These are phyloP conservation scores for Lotus japonicus DNA, from an alignment of 306 rosid species.

Conservation along the genomic window DNA sequence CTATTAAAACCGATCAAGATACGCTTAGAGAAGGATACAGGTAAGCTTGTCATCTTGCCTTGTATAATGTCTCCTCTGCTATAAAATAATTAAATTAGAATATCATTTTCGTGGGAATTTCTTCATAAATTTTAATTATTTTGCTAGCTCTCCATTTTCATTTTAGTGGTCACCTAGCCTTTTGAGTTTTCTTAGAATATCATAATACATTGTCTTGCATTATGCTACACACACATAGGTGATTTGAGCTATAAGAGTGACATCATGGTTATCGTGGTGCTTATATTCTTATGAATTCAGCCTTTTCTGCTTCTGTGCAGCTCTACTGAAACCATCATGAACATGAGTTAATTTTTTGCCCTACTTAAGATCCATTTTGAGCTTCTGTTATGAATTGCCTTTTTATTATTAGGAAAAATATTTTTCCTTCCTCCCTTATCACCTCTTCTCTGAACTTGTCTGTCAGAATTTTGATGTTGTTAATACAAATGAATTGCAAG, in stretches of 20 bases:
- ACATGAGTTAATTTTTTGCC: background rate
- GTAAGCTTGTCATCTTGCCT: slow-evolving; percentile 27
- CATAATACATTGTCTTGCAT: background rate
- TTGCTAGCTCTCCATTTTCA: background rate
- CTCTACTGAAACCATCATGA: background rate
- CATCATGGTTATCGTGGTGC: background rate
- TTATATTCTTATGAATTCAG: slow-evolving; percentile 4
- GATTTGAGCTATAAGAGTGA: background rate
- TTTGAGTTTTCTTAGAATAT: background rate
- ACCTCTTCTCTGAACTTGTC: slow-evolving; percentile 16
- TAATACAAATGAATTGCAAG: slow-evolving; percentile 38
- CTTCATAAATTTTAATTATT: background rate
- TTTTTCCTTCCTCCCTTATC: background rate
- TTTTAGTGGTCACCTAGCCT: background rate
- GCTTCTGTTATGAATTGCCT: background rate
- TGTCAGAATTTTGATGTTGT: slow-evolving; percentile 21
- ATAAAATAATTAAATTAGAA: background rate
- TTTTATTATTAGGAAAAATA: background rate
- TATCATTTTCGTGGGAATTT: background rate
- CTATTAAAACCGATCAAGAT: slow-evolving; percentile 88
- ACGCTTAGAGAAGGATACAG: slow-evolving; percentile 86
- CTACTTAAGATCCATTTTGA: background rate
- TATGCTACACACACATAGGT: background rate
- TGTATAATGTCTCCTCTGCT: background rate
- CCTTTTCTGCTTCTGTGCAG: background rate